Base-by-base conservation (phyloP, 352 stramenopile species). In the Paralagenidium karlingii region DNA sequence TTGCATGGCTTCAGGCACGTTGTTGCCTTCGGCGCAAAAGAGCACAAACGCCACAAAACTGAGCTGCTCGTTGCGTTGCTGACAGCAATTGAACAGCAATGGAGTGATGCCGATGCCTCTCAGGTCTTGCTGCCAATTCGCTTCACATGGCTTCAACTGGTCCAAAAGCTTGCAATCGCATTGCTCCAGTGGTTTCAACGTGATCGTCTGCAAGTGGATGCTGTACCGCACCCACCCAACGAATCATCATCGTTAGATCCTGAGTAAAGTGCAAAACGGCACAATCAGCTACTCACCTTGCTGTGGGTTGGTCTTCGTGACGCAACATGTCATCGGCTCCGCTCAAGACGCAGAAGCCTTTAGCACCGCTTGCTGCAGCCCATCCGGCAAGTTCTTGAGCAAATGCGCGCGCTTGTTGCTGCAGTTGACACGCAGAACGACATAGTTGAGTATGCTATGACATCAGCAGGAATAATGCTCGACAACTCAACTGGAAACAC, bases 261-360 rank as follows among this genome's bases (percentile, higher is more conserved):
- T n/a, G n/a, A n/a, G n/a, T n/a, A n/a, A n/a, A n/a, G n/a, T n/a
- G n/a, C 26, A 43, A 4, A 11, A 36, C 15, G 7, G 30, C 19
- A 45, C 26, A 6, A 30, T 37, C 19, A 15, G 25, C 13, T 27
- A 28, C 16, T 21, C 9, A 48, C 45, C 16, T 39, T 79, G 70
- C 55, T 68, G 37, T 68, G 68, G 70, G 83, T 85, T 83, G 78
- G 33, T 45, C 41, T 38, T 89, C 73, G 29, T 85, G 71, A 28
- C 71, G 73, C 16, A 90, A 56, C 76, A 90, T 90, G 44, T 87
- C 70, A 38, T 90, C 74, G 20, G 56, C 75, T 13, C 76, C 76
- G 36, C 65, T 58, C 5, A 87, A 47, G 10, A 85, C 55, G 20
- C 68, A 60, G 11, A 90, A 40, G 20, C 55, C 63, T 12, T 60